Evolutionary conservation across 306 rosid species (phyloP).

Genomic region (Sesbania bispinosa): DNA sequence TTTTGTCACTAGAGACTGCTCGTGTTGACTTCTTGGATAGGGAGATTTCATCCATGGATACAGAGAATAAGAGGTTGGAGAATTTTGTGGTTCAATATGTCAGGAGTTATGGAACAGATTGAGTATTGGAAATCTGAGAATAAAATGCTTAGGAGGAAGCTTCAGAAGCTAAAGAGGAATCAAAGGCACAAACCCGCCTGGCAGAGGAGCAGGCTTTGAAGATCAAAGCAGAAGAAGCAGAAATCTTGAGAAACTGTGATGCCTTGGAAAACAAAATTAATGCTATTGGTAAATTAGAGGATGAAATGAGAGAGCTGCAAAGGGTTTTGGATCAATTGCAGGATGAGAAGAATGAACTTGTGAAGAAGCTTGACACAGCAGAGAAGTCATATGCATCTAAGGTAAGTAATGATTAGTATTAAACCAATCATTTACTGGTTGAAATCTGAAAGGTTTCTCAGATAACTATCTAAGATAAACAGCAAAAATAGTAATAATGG

Average conservation of each 20-base stretch:
- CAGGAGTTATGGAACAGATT: slow-evolving; percentile 39
- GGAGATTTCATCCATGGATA: slow-evolving; percentile 48
- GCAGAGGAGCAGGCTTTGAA: slow-evolving; percentile 38
- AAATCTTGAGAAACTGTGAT: slow-evolving; percentile 36
- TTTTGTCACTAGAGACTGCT: slow-evolving; percentile 38
- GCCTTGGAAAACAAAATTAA: slow-evolving; percentile 34
- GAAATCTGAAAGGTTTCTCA: neutral
- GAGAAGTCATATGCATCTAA: slow-evolving; percentile 40
- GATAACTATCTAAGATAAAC: neutral
- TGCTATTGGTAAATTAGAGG: slow-evolving; percentile 33
- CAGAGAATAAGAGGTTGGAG: slow-evolving; percentile 40
- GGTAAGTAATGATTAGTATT: slow-evolving; percentile 35
- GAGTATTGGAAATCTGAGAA: slow-evolving; percentile 51
- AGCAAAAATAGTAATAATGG: neutral
- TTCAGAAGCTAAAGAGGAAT: slow-evolving; percentile 47
- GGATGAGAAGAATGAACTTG: slow-evolving; percentile 46
- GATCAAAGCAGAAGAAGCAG: slow-evolving; percentile 44
- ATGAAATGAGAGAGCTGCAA: slow-evolving; percentile 44
- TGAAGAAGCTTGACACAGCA: slow-evolving; percentile 40
- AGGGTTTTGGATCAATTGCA: slow-evolving; percentile 36
- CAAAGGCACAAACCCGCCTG: slow-evolving; percentile 37
- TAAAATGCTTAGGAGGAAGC: slow-evolving; percentile 42
- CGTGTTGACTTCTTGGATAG: slow-evolving; percentile 51
- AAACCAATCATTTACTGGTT: neutral
- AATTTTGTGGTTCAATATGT: slow-evolving; percentile 30